Percentiles rank a stretch among this genome's conserved stretches.
phyloP scores from a whole-genome alignment of 2,329 filamentous ascomycete genomes.

The Fusarium robinianum region DNA sequence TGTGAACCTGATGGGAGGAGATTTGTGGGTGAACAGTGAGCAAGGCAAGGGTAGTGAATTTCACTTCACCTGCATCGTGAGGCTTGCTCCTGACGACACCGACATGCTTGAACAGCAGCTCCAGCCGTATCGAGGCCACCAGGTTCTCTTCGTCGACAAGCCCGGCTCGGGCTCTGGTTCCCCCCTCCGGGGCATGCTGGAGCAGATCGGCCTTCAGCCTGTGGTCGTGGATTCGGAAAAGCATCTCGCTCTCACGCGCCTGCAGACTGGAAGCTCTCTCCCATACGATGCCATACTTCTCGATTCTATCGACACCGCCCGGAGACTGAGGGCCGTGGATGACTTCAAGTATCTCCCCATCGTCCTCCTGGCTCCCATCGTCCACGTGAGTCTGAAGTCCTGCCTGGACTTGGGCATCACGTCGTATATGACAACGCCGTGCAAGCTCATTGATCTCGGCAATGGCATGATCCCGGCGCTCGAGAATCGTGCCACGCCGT shows the following conservation, averaged over 20 bases:
- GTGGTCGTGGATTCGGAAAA: slow-evolving; percentile 81
- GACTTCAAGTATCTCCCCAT: slow-evolving; percentile 98
- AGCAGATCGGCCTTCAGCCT: slow-evolving; percentile 77
- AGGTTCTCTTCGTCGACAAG: slow-evolving; percentile 94
- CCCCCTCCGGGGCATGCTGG: slow-evolving; percentile 79
- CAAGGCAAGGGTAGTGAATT: slow-evolving; percentile 92
- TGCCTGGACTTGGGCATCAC: slow-evolving; percentile 94
- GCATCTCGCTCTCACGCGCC: slow-evolving; percentile 61
- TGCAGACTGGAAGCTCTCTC: slow-evolving; percentile 59
- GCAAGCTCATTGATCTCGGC: slow-evolving; percentile 88
- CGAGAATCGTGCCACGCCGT: slow-evolving; percentile 89
- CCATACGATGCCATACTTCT: slow-evolving; percentile 95
- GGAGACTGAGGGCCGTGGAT: slow-evolving; percentile 81
- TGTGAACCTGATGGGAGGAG: slow-evolving; percentile 94
- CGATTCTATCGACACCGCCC: slow-evolving; percentile 90
- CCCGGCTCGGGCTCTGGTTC: slow-evolving; percentile 76
- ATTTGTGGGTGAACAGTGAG: slow-evolving; percentile 93
- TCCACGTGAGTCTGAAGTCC: slow-evolving; percentile 90
- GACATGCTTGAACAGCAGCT: slow-evolving; percentile 80
- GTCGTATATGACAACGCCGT: slow-evolving; percentile 99
- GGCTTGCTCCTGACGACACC: slow-evolving; percentile 79
- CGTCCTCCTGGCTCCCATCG: slow-evolving; percentile 84
- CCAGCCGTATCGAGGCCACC: slow-evolving; percentile 87
- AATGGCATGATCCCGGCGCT: slow-evolving; percentile 96
- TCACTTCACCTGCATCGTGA: slow-evolving; percentile 93